These are phyloP conservation scores for Pythium aristosporum DNA, from an alignment of 352 stramenopile species.

Conservation along the genomic window DNA sequence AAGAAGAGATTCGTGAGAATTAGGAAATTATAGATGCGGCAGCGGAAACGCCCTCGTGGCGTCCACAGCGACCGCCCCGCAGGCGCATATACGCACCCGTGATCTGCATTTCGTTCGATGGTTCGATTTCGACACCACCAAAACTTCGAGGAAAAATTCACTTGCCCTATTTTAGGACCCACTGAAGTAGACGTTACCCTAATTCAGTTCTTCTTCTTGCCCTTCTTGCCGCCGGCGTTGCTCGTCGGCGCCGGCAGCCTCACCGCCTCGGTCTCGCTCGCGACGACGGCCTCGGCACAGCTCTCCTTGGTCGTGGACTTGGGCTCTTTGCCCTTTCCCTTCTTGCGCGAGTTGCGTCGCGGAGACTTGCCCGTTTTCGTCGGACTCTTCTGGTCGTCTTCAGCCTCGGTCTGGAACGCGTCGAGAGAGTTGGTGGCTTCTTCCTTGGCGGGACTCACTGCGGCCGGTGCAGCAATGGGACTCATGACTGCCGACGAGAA, in stretches of 20 bases:
- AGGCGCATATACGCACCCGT: neutral
- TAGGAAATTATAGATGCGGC: neutral
- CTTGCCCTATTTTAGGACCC: conserved; percentile 9
- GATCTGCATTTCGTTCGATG: neutral
- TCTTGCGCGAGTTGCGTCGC: conserved; percentile 16
- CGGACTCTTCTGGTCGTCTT: neutral
- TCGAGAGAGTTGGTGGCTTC: neutral
- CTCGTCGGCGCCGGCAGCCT: conserved; percentile 13
- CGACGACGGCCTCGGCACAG: neutral
- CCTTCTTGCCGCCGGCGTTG: conserved; percentile 16
- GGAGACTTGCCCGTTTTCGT: neutral
- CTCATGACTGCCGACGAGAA: conserved; percentile 27
- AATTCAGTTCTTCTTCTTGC: conserved; percentile 22
- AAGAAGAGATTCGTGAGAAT: neutral
- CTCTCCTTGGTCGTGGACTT: conserved; percentile 8
- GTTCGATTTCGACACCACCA: neutral
- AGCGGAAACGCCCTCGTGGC: neutral
- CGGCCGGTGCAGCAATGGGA: conserved; percentile 3
- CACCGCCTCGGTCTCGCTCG: conserved; percentile 15
- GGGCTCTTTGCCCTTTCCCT: conserved; percentile 12
- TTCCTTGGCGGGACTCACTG: neutral
- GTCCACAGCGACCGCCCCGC: neutral
- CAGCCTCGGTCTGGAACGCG: neutral
- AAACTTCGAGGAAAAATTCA: neutral
- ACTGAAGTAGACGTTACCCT: neutral